These are phyloP conservation scores for Metrosideros polymorpha DNA, from an alignment of 441 rosid genomes.

Conservation along the genomic window DNA sequence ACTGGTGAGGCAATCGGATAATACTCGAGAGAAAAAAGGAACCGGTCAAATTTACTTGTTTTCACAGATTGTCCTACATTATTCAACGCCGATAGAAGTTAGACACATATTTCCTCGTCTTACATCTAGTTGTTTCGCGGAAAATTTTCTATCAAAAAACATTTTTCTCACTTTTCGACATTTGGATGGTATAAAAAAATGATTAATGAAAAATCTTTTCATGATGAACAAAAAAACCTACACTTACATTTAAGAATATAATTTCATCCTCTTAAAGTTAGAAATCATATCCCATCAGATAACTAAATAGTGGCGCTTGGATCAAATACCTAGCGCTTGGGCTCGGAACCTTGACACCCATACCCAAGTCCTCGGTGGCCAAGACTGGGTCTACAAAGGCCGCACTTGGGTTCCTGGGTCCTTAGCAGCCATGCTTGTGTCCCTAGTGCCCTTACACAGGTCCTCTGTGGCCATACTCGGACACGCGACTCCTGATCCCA, in stretches of 20 bases:
- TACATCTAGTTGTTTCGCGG: neutral
- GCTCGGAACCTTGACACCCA: accelerated
- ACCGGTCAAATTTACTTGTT: neutral
- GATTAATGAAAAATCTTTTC: neutral
- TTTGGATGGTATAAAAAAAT: neutral
- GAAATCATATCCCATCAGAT: neutral
- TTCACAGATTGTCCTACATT: neutral
- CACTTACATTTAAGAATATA: neutral
- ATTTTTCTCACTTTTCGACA: neutral
- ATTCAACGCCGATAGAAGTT: neutral
- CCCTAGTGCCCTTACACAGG: accelerated
- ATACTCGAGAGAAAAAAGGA: neutral
- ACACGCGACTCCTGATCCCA: neutral
- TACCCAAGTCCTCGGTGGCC: accelerated
- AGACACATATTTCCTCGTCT: neutral
- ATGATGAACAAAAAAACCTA: neutral
- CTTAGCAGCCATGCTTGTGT: neutral
- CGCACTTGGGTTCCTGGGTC: neutral
- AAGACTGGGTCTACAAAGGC: accelerated
- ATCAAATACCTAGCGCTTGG: neutral
- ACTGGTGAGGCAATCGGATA: accelerated
- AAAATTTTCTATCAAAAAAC: neutral
- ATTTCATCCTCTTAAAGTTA: neutral
- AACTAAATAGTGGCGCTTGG: neutral
- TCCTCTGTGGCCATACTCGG: neutral